Evolutionary conservation across 1,284 basidiomycete species (phyloP), one percentile per base, ranked within the genome.

Genomic region (Cryptococcus sp.): DNA sequence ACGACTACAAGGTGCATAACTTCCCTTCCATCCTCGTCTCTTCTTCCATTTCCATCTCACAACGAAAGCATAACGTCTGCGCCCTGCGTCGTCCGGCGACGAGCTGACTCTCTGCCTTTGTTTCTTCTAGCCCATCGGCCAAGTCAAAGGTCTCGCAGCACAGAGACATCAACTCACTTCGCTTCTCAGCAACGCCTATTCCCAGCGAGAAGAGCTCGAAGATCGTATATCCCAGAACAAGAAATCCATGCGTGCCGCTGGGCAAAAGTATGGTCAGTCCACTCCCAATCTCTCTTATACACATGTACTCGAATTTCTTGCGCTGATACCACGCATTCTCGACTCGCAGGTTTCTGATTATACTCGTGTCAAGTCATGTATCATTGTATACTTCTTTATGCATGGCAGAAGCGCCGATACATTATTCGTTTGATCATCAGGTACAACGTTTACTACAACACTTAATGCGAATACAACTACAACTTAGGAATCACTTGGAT

Each of bases 131-230:
- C 58, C 72, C 3, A 62, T 73, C 38, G 77, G 76, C n/a, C 72
- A 77, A 56, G 70, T 69, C 34, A 74, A 74, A 48, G 77, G 77
- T 13, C 66, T 75, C 34, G 77, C 77, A 11, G 65, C 71, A 20
- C 73, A 79, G 56, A 48, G 76, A 19, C 77, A 79, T 58, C 77
- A 79, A 61, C 71, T 79, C 37, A 69, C 76, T 3, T 68, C 70
- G 5, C 60, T 79, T 37, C 64, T 79, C 46, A 67, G 67, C 41
- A 67, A 64, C 5, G 77, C 75, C 5, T 74, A 65, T 52, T 61
- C 70, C 8, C 68, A 73, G 52, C 54, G 70, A 47, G 72, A 74
- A 45, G 70, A 62, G 56, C 61, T 79, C 51, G 77, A 79, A 61
- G 70, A 74, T 19, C 55, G 73, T 13, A 76, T 79, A 40, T 67